Percentiles rank a stretch among this genome's conserved stretches.
Conservation (phyloP, 495 filamentous ascomycete genomes). For the Hyphodiscus hymeniophilus region DNA sequence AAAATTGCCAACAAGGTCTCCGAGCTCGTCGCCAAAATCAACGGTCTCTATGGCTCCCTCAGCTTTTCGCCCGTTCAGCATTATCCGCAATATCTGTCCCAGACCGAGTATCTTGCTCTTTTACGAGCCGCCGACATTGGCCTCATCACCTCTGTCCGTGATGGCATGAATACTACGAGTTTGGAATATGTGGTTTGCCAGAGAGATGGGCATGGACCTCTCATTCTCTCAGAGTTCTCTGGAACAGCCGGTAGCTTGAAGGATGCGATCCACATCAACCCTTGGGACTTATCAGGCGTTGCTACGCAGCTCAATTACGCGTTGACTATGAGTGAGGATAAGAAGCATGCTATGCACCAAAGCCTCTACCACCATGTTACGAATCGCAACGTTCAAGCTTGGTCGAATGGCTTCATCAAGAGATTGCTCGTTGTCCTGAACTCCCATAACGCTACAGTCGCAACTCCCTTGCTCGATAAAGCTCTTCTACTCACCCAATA, state of each 20-base stretch:
- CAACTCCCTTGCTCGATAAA: conserved; percentile 74
- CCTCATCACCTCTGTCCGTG: conserved; percentile 83
- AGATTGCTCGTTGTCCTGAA: conserved; percentile 69
- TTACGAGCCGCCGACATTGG: conserved; percentile 81
- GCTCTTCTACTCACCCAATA: conserved; percentile 62
- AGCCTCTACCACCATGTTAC: conserved; percentile 76
- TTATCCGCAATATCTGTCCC: conserved; percentile 81
- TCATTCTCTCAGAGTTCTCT: conserved; percentile 93
- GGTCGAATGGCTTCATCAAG: conserved; percentile 69
- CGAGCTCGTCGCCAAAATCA: conserved; percentile 81
- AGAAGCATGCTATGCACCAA: conserved; percentile 47
- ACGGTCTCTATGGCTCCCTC: conserved; percentile 77
- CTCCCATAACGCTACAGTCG: conserved; percentile 62
- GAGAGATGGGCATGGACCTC: conserved; percentile 68
- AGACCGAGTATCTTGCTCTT: conserved; percentile 85
- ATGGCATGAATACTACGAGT: conserved; percentile 96
- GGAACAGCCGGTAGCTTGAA: conserved; percentile 81
- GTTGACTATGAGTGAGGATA: conserved; percentile 57
- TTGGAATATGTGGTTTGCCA: conserved; percentile 91
- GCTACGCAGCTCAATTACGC: conserved; percentile 73
- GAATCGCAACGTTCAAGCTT: conserved; percentile 71
- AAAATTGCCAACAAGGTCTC: conserved; percentile 78
- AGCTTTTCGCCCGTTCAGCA: conserved; percentile 84
- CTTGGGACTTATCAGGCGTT: conserved; percentile 78
- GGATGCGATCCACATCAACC: conserved; percentile 88